Conservation (phyloP, 495 filamentous ascomycete genomes). For the Paragyromitra xinjiangensis region DNA sequence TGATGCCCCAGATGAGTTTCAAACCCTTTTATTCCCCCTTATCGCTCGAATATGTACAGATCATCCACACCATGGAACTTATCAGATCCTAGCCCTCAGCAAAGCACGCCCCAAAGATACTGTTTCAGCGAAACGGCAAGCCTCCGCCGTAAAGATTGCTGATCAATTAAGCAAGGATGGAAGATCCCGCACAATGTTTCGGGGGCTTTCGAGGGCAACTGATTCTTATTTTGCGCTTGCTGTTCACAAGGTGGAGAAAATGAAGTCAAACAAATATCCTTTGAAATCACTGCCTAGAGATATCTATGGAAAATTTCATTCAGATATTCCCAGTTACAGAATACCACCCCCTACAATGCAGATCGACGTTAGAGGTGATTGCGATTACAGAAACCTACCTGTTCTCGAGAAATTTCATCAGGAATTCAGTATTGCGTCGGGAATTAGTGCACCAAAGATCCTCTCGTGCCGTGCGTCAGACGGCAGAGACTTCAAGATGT, state of each 20-base stretch:
- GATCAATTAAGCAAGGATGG: conserved; percentile 64
- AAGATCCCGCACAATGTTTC: conserved; percentile 64
- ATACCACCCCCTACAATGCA: conserved; percentile 92
- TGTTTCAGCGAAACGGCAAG: conserved; percentile 72
- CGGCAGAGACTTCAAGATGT: conserved; percentile 81
- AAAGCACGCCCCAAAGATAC: conserved; percentile 76
- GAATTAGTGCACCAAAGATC: conserved; percentile 90
- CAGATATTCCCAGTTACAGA: conserved; percentile 64
- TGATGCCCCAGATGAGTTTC: conserved; percentile 73
- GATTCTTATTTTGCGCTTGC: conserved; percentile 78
- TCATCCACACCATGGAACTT: conserved; percentile 95
- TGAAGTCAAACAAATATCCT: conserved; percentile 51
- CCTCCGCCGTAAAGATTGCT: conserved; percentile 73
- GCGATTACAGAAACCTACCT: conserved; percentile 80
- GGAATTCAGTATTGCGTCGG: conserved; percentile 82
- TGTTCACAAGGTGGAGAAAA: conserved; percentile 72
- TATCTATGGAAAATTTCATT: conserved; percentile 65
- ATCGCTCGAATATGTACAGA: conserved; percentile 84
- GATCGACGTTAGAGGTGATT: conserved; percentile 74
- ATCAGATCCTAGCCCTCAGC: conserved; percentile 86
- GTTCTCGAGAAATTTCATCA: conserved; percentile 72
- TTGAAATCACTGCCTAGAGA: conserved; percentile 68
- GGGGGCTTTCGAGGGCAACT: conserved; percentile 75
- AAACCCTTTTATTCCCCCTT: conserved; percentile 73
- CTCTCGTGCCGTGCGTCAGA: conserved; percentile 79